These are phyloP conservation scores for Cocos nucifera DNA, from an alignment of 176 grass and related monocot genomes.

Conservation along the genomic window DNA sequence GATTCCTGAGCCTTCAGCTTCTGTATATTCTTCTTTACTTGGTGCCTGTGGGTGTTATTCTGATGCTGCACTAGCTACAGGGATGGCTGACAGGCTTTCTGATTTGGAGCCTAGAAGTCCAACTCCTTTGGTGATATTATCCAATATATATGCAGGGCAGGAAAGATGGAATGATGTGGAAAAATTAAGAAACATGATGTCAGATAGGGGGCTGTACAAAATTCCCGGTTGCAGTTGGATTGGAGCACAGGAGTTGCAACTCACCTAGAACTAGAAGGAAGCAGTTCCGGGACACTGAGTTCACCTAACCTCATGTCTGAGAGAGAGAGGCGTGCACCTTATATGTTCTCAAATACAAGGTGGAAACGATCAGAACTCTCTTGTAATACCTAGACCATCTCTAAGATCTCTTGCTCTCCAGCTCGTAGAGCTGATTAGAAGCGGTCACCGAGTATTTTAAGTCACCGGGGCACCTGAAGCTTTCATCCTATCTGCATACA, in stretches of 20 bases:
- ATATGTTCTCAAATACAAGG: no score
- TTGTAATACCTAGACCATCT: no score
- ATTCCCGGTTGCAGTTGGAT: constrained; percentile 13
- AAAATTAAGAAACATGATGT: constrained; percentile 20
- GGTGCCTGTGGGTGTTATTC: constrained; percentile 26
- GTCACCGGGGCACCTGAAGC: no score
- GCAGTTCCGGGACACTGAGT: no score
- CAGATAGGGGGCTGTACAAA: constrained; percentile 22
- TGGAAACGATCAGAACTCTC: no score
- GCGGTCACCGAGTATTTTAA: no score
- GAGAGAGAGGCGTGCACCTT: no score
- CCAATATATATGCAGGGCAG: constrained; percentile 34
- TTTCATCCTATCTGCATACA: no score
- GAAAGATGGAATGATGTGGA: constrained; percentile 35
- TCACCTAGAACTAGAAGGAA: no score
- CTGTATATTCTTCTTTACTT: constrained; percentile 36
- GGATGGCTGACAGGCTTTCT: constrained; percentile 17
- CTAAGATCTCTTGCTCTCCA: no score
- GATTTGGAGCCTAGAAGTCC: constrained; percentile 28
- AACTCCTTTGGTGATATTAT: constrained; percentile 24
- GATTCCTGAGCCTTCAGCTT: constrained; percentile 20
- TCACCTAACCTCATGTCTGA: no score
- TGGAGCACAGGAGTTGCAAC: background rate
- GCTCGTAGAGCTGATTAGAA: no score
- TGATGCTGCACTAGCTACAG: constrained; percentile 23